Evolutionary conservation across 306 rosid genomes (phyloP), one percentile per base, ranked within the genome.

Genomic region (Boehmeria nivea): DNA sequence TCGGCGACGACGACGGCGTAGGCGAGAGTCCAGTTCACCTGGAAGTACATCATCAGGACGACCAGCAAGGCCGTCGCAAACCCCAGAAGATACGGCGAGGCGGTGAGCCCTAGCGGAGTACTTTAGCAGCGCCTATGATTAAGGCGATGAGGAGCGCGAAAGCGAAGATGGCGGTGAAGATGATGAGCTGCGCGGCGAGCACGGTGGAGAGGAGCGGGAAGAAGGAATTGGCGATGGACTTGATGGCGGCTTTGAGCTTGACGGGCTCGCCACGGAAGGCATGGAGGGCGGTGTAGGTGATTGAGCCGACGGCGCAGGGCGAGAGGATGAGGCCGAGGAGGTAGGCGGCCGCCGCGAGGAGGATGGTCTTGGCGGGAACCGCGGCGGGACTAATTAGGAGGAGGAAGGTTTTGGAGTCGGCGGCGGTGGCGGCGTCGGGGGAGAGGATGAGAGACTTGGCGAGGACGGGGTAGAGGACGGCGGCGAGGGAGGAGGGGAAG

Each of bases 201-300:
- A 23, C 8, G 3, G 84, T 81, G 21, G 61, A 59, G 0, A 78
- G 18, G n/a, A 81, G 65, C 11, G 79, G 84, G 1, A 75, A 58
- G 67, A 63, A 76, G 24, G 74, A 75, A 28, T 26, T 2, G 36
- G 39, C 4, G 2, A 73, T 54, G 20, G 82, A 72, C 36, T 64
- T 78, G 31, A 78, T 38, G 14, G 85, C 48, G 3, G 70, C 69
- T 60, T 16, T 2, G 27, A 75, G 58, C 27, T 62, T 59, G 6
- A 76, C 50, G 1, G 71, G 73, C 54, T 68, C 52, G n/a, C 43
- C 73, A 3, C 63, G 44, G 64, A 66, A 72, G 8, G 65, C 57
- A 6, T 75, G 69, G 61, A 43, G 60, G 44, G 63, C 67, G 20
- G 69, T 70, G 43, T 69, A 67, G 48, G 72, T 66, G 80, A 78